Conservation (phyloP, 2,329 filamentous ascomycete species). For the Chlorencoelia australis region DNA sequence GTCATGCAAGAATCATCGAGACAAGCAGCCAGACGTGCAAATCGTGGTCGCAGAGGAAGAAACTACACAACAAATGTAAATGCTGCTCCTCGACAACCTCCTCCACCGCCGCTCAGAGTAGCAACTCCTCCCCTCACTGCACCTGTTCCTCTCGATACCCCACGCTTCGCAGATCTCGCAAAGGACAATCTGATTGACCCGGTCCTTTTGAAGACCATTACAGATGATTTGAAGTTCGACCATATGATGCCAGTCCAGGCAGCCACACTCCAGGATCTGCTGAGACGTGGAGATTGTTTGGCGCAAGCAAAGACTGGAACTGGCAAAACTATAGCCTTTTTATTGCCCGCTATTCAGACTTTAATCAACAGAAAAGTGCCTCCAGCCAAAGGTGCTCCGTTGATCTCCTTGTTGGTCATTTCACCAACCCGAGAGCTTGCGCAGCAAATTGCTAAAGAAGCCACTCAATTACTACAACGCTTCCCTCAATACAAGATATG, state of each 20-base stretch:
- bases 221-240: slow-evolving; percentile 61
- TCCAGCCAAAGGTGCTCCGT: slow-evolving; percentile 28
- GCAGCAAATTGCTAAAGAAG: slow-evolving; percentile 73
- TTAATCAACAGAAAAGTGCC: slow-evolving; percentile 40
- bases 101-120: slow-evolving; percentile 29
- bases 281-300: slow-evolving; percentile 58
- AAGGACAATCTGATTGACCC: slow-evolving; percentile 36
- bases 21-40: slow-evolving; percentile 15
- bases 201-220: slow-evolving; percentile 48
- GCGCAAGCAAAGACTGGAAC: slow-evolving; percentile 96
- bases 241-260: slow-evolving; percentile 90
- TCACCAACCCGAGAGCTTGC: slow-evolving; percentile 76
- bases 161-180: slow-evolving; percentile 37
- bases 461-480: slow-evolving; percentile 33
- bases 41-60: slow-evolving; percentile 12
- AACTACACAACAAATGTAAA: slow-evolving; percentile 16
- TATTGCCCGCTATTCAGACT: slow-evolving; percentile 70
- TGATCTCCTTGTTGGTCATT: slow-evolving; percentile 61
- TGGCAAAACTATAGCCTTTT: slow-evolving; percentile 90
- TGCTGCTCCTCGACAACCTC: slow-evolving; percentile 12
- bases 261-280: slow-evolving; percentile 68
- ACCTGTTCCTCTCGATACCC: slow-evolving; percentile 34
- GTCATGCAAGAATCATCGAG: slow-evolving; percentile 19
- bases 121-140: slow-evolving; percentile 29
- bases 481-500: slow-evolving; percentile 39